These are phyloP conservation scores for Coleophoma cylindrospora DNA, from an alignment of 2,329 filamentous ascomycete species.

Conservation along the genomic window DNA sequence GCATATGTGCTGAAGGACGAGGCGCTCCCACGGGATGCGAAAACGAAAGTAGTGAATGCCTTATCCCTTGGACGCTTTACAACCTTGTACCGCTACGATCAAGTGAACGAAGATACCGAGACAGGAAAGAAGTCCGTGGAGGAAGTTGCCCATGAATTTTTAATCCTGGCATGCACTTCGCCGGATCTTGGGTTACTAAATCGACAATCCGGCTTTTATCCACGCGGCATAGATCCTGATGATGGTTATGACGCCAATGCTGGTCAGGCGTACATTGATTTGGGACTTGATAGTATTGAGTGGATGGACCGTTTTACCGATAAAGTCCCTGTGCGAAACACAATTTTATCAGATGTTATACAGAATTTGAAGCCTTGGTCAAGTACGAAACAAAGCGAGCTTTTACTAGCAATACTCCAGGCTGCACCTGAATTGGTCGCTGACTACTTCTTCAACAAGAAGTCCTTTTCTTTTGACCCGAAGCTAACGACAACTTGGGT, in stretches of 20 bases:
- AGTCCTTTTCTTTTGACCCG: conserved; percentile 80
- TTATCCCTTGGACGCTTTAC: conserved; percentile 69
- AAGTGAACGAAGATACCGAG: conserved; percentile 38
- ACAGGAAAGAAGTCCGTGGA: conserved; percentile 50
- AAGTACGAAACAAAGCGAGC: conserved; percentile 72
- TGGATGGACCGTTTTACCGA: conserved; percentile 64
- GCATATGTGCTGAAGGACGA: conserved; percentile 69
- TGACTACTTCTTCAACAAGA: conserved; percentile 79
- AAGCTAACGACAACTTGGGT: conserved; percentile 94
- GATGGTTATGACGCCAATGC: conserved; percentile 38
- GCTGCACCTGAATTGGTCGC: conserved; percentile 81
- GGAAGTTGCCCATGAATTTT: conserved; percentile 68
- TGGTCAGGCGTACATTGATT: conserved; percentile 46
- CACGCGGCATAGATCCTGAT: conserved; percentile 60
- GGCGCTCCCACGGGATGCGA: conserved; percentile 66
- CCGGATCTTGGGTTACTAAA: conserved; percentile 69
- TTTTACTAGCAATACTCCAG: conserved; percentile 74
- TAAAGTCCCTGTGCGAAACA: conserved; percentile 72
- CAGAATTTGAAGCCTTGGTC: conserved; percentile 79
- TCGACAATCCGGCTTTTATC: conserved; percentile 79
- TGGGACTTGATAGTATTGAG: conserved; percentile 64
- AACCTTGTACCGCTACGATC: conserved; percentile 60
- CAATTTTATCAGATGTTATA: conserved; percentile 71
- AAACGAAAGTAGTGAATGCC: conserved; percentile 71
- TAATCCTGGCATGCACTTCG: conserved; percentile 71